Evolutionary conservation across 805 yeast genomes (phyloP).

Genomic region (Candida jianshihensis): DNA sequence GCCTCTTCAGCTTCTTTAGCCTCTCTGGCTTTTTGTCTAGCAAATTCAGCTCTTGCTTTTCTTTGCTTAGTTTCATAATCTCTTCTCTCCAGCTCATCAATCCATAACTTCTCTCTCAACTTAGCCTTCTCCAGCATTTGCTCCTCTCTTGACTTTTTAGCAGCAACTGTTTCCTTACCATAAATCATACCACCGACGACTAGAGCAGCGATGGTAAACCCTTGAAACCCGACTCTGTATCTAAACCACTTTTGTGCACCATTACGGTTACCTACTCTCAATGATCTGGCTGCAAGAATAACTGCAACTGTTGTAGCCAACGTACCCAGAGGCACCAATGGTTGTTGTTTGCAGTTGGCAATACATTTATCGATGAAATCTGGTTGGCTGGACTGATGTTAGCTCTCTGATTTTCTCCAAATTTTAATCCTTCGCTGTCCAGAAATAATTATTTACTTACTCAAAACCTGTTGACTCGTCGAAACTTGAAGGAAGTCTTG

Average conservation of each 20-base stretch:
- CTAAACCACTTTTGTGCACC: constrained; percentile 84
- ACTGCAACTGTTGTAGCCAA: constrained; percentile 78
- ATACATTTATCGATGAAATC: constrained; percentile 50
- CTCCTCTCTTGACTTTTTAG: constrained; percentile 53
- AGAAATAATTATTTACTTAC: constrained; percentile 7
- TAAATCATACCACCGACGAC: constrained; percentile 72
- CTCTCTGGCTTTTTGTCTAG: constrained; percentile 35
- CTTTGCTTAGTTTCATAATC: constrained; percentile 67
- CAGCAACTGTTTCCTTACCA: constrained; percentile 42
- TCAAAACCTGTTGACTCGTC: constrained; percentile 23
- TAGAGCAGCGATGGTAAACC: constrained; percentile 73
- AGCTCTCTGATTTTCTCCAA: neutral
- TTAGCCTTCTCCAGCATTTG: constrained; percentile 70
- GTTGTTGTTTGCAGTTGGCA: constrained; percentile 73
- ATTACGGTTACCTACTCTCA: constrained; percentile 62
- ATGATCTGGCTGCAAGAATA: constrained; percentile 66
- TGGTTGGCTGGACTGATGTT: constrained; percentile 31
- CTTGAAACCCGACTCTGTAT: constrained; percentile 85
- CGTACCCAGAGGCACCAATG: constrained; percentile 81
- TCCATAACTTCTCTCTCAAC: constrained; percentile 80
- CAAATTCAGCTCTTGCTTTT: constrained; percentile 58
- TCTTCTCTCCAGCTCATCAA: constrained; percentile 82
- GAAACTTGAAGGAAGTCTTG: constrained; percentile 29
- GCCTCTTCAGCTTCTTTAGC: constrained; percentile 24
- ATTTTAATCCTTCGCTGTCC: no score